These are phyloP conservation scores for Clonostachys byssicola DNA, from an alignment of 2,329 filamentous ascomycete genomes.

Conservation along the genomic window DNA sequence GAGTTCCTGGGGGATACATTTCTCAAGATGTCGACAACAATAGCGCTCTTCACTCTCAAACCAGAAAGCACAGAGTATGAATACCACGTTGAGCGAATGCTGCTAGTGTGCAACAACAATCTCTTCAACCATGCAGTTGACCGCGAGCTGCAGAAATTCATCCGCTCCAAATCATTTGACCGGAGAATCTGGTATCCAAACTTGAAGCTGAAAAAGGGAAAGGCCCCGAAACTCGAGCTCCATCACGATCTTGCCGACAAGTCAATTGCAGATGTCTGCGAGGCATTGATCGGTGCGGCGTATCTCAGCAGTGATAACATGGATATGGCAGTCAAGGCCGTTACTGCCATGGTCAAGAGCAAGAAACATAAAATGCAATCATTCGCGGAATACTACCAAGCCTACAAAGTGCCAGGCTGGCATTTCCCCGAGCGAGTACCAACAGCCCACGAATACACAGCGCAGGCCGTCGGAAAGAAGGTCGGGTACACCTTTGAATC, in stretches of 20 bases:
- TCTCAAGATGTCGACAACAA: slow-evolving; percentile 91
- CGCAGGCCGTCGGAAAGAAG: slow-evolving; percentile 54
- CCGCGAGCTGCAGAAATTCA: slow-evolving; percentile 64
- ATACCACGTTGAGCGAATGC: slow-evolving; percentile 88
- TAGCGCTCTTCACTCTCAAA: slow-evolving; percentile 74
- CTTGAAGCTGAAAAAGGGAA: slow-evolving; percentile 70
- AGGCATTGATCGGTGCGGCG: slow-evolving; percentile 77
- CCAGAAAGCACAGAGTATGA: slow-evolving; percentile 79
- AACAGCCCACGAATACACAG: slow-evolving; percentile 24
- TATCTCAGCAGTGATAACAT: slow-evolving; percentile 49
- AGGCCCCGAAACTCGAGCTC: slow-evolving; percentile 39
- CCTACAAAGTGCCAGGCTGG: slow-evolving; percentile 68
- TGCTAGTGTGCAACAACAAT: slow-evolving; percentile 87
- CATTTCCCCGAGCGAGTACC: slow-evolving; percentile 61
- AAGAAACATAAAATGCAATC: slow-evolving; percentile 63
- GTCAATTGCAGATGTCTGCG: slow-evolving; percentile 80
- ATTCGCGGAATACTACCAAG: slow-evolving; percentile 70
- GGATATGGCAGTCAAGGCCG: slow-evolving; percentile 57
- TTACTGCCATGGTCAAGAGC: slow-evolving; percentile 66
- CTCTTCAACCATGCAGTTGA: slow-evolving; percentile 73
- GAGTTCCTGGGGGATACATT: slow-evolving; percentile 86
- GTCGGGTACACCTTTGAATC: slow-evolving; percentile 70
- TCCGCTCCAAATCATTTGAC: slow-evolving; percentile 80
- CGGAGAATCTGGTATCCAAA: slow-evolving; percentile 87
- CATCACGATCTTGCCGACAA: slow-evolving; percentile 74